Evolutionary conservation across 768 basidiomycete species (phyloP).

Genomic region (Cystofilobasidium capitatum): DNA sequence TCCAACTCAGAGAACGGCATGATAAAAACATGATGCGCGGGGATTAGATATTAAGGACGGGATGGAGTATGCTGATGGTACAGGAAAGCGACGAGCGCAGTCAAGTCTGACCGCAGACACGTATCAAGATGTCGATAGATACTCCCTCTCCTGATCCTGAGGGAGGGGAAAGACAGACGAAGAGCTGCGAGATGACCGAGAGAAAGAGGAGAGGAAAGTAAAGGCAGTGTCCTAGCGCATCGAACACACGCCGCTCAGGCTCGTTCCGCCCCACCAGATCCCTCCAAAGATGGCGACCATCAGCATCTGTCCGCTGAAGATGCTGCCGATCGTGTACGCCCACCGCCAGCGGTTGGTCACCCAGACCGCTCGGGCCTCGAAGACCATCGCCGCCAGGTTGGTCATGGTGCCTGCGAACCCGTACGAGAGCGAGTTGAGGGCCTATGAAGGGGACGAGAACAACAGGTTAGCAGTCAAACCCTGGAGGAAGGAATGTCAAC

Average conservation of each 20-base stretch:
- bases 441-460: background rate
- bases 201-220: too few species aligned
- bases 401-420: constrained; percentile 19
- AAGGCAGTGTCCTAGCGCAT: too few species aligned
- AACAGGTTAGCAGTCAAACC: background rate
- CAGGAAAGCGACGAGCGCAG: too few species aligned
- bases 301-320: background rate
- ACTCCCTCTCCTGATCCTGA: too few species aligned
- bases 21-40: too few species aligned
- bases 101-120: too few species aligned
- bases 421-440: constrained; percentile 12
- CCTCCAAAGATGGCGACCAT: constrained; percentile 12
- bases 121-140: too few species aligned
- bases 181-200: too few species aligned
- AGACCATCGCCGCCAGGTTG: constrained; percentile 9
- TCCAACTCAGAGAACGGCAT: too few species aligned
- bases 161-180: too few species aligned
- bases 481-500: background rate
- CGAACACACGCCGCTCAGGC: background rate
- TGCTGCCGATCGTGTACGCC: constrained; percentile 1
- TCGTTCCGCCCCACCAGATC: constrained; percentile 8
- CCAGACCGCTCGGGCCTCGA: constrained; percentile 5
- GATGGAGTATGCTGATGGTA: too few species aligned
- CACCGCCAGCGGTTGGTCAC: constrained; percentile 6
- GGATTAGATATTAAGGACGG: too few species aligned